phyloP scores from a whole-genome alignment of 2,329 filamentous ascomycete genomes.

The Bisporella sp. region DNA sequence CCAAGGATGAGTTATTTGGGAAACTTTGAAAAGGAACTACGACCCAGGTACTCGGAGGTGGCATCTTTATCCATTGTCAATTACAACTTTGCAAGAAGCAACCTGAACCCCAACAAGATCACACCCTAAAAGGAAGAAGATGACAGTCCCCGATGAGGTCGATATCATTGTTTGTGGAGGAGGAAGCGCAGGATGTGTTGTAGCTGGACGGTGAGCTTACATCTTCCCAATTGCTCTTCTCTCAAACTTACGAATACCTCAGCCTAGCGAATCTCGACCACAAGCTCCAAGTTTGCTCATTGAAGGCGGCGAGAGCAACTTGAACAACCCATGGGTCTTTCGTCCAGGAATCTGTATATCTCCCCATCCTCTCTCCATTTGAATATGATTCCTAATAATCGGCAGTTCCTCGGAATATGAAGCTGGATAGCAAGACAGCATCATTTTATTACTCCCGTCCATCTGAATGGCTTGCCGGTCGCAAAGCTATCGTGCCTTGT shows the following conservation, averaged over 20 bases:
- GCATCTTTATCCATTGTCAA: no score
- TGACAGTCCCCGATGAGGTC: constrained; percentile 33
- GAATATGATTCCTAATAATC: constrained; percentile 25
- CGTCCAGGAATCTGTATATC: constrained; percentile 44
- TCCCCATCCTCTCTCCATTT: constrained; percentile 29
- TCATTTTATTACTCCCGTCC: constrained; percentile 66
- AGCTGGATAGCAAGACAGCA: constrained; percentile 41
- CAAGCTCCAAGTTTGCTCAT: constrained; percentile 41
- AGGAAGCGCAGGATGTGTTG: constrained; percentile 40
- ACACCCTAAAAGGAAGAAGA: constrained; percentile 2
- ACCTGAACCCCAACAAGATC: no score
- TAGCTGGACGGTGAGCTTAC: constrained; percentile 34
- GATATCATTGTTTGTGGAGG: constrained; percentile 46
- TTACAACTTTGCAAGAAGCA: no score
- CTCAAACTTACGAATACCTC: constrained; percentile 12
- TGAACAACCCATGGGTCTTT: constrained; percentile 42
- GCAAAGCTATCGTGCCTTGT: constrained; percentile 37
- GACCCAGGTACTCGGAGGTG: no score
- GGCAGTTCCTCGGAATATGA: constrained; percentile 25
- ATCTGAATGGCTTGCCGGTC: constrained; percentile 52
- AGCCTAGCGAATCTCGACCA: constrained; percentile 42
- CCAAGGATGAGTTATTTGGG: no score
- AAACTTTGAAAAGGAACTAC: no score
- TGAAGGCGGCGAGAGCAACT: constrained; percentile 46
- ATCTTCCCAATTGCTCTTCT: neutral